Evolutionary conservation across 164 flowering plant genomes (phyloP), one percentile per base, ranked within the genome.

Genomic region (Chimonanthus praecox): DNA sequence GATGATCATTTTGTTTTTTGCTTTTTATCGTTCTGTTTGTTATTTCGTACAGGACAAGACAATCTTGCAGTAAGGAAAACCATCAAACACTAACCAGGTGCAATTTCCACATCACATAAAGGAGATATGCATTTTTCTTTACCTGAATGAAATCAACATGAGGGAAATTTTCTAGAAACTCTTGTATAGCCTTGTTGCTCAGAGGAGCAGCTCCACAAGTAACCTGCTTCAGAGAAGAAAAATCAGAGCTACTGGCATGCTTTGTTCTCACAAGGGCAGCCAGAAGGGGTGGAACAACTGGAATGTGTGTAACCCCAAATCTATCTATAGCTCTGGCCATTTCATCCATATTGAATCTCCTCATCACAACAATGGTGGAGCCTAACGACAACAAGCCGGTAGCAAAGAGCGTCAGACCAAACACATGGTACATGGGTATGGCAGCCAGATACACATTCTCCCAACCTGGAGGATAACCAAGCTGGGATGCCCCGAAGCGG

Each of bases 141-240:
- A 92, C 97, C 98, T 94, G 96, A 83, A 89, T 88, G 71, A 94
- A 84, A 82, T 92, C 94, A 69, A 90, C 92, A 73, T 80, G 78
- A 61, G 91, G 91, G 33, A 92, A 74, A 58, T 76, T 71, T 72
- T 75, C 71, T 18, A 85, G 61, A 72, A 90, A 88, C 2, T 91
- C 94, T 7, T 80, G 83, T 6, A 94, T 92, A 66, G 15, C 45
- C 73, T 80, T 79, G 75, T 48, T 45, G 65, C 83, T 84, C 64
- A 82, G 10, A 65, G 93, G 85, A 64, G 97, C 94, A 16, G 94
- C 98, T 43, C 98, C 97, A 72, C 83, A 78, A 2, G 85, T 87
- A 66, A 94, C 88, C 82, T 91, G 97, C 68, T 88, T 91, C 83
- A 94, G 79, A 73, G 90, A 85, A 69, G 75, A 62, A 46, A 89